Evolutionary conservation across 2,329 filamentous ascomycete species (phyloP).

Genomic region (Exophiala spinifera): DNA sequence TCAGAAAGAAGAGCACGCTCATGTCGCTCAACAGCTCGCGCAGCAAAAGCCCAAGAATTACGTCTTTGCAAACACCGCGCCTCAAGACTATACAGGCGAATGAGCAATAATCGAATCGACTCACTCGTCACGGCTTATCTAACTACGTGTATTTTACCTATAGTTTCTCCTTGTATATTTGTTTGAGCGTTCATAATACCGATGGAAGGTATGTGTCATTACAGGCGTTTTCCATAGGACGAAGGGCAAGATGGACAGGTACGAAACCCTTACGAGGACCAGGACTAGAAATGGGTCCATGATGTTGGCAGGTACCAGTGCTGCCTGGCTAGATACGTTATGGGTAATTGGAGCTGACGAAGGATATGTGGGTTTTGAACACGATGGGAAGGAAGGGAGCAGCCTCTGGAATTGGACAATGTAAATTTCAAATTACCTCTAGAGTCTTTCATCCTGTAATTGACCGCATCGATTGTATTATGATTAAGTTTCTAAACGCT

Average conservation of each 20-base stretch:
- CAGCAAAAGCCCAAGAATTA: constrained; percentile 43
- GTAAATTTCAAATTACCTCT: background rate
- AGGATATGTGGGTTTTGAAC: constrained; percentile 9
- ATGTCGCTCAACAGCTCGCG: constrained; percentile 41
- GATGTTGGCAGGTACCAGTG: background rate
- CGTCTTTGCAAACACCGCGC: constrained; percentile 44
- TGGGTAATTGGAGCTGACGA: constrained; percentile 12
- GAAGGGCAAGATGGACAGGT: background rate
- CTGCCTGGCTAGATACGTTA: background rate
- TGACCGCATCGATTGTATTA: background rate
- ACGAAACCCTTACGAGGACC: constrained; percentile 9
- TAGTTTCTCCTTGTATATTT: constrained; percentile 9
- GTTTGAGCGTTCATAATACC: constrained; percentile 18
- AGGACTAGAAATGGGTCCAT: constrained; percentile 7
- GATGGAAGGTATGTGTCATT: background rate
- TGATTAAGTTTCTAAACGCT: too few relatives aligned
- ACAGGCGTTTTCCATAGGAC: background rate
- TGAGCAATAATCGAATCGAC: background rate
- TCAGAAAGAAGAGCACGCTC: constrained; percentile 43
- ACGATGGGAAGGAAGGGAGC: constrained; percentile 10
- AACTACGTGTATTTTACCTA: background rate
- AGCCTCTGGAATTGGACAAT: constrained; percentile 7
- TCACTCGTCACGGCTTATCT: background rate
- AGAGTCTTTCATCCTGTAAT: background rate
- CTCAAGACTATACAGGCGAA: constrained; percentile 34